phyloP scores from a whole-genome alignment of 2,329 filamentous ascomycete genomes.

The Fusarium paranaense region DNA sequence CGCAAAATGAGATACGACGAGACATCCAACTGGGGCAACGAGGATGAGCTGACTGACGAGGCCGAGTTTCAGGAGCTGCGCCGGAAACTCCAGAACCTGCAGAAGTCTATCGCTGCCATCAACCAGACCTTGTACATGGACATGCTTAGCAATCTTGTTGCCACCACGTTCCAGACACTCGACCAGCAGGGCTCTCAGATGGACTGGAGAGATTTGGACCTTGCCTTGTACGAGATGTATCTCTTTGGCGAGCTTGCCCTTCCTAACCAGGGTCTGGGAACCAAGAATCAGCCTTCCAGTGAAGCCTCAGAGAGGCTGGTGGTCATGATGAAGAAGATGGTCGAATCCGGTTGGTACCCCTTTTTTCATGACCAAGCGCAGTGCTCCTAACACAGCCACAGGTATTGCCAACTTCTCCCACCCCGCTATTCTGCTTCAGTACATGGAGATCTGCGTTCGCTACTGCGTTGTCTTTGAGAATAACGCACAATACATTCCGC shows the following conservation, averaged over 20 bases:
- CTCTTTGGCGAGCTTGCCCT: constrained; percentile 95
- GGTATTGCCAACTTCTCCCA: constrained; percentile 88
- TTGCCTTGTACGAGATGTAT: constrained; percentile 95
- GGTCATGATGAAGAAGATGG: constrained; percentile 95
- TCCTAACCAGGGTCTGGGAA: constrained; percentile 85
- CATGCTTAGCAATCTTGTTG: constrained; percentile 88
- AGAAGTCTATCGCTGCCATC: constrained; percentile 91
- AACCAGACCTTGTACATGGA: constrained; percentile 91
- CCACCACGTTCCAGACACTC: constrained; percentile 84
- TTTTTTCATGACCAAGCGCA: not conserved
- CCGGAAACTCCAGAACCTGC: constrained; percentile 87
- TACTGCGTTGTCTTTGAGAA: constrained; percentile 94
- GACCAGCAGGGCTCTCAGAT: constrained; percentile 79
- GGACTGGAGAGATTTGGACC: constrained; percentile 94
- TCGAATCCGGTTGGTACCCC: constrained; percentile 80
- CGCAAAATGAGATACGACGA: constrained; percentile 98
- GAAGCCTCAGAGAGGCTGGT: constrained; percentile 84
- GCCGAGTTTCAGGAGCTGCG: constrained; percentile 96
- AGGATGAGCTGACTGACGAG: constrained; percentile 95
- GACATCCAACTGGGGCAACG: constrained; percentile 90
- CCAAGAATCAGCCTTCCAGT: constrained; percentile 84
- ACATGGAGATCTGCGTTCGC: constrained; percentile 97
- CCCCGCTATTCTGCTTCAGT: constrained; percentile 92
- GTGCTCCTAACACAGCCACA: constrained; percentile 51
- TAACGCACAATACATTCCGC: constrained; percentile 83